Evolutionary conservation across 768 basidiomycete genomes (phyloP).

Genomic region (Russula emetica): DNA sequence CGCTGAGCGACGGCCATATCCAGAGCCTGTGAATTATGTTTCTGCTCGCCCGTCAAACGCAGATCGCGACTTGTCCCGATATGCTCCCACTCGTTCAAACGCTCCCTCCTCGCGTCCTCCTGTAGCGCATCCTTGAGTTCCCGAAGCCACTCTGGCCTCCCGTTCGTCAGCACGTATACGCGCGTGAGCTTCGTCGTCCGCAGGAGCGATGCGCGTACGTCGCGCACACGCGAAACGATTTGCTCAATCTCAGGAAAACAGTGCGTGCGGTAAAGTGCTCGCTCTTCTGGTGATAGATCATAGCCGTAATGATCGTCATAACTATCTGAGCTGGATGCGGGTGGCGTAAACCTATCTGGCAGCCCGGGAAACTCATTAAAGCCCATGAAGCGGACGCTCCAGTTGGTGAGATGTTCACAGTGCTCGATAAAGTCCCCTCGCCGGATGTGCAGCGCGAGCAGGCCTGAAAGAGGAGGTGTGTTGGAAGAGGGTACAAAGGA

Average conservation of each 20-base stretch:
- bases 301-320: background rate
- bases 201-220: constrained; percentile 32
- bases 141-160: constrained; percentile 37
- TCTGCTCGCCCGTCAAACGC: constrained; percentile 40
- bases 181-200: constrained; percentile 32
- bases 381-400: constrained; percentile 38
- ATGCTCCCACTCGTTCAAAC: constrained; percentile 37
- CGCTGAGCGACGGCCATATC: constrained; percentile 48
- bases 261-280: constrained; percentile 35
- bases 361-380: constrained; percentile 45
- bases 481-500: constrained; percentile 9
- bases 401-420: constrained; percentile 39
- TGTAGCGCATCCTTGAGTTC: constrained; percentile 38
- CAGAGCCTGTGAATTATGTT: constrained; percentile 43
- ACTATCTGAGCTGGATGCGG: background rate
- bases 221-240: constrained; percentile 40
- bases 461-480: constrained; percentile 35
- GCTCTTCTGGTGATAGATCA: constrained; percentile 22
- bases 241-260: constrained; percentile 42
- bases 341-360: constrained; percentile 36
- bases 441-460: constrained; percentile 48
- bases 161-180: constrained; percentile 50
- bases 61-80: constrained; percentile 43
- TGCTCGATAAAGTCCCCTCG: constrained; percentile 46
- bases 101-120: constrained; percentile 8